Conservation (phyloP, 257 asterid species). For the Solanum gandarillasii region DNA sequence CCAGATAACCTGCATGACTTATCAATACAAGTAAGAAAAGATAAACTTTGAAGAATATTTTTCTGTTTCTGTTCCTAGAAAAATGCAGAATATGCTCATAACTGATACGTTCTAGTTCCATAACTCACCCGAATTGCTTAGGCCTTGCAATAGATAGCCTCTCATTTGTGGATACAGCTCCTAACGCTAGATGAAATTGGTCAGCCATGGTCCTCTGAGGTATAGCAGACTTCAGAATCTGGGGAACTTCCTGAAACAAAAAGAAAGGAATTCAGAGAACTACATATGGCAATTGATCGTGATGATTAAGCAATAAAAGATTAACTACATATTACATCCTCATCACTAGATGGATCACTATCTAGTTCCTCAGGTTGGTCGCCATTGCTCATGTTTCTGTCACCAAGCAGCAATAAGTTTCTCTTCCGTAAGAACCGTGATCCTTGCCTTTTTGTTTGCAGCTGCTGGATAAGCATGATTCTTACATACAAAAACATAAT, state of each 20-base stretch:
- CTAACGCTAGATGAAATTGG: constrained; percentile 69
- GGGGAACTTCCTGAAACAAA: constrained; percentile 45
- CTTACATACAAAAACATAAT: neutral
- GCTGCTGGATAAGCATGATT: constrained; percentile 12
- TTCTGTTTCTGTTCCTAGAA: neutral
- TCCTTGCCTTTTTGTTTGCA: constrained; percentile 19
- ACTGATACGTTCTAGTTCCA: constrained; percentile 9
- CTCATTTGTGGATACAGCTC: constrained; percentile 23
- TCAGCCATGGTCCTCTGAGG: constrained; percentile 58
- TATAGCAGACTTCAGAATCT: constrained; percentile 13
- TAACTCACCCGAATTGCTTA: constrained; percentile 39
- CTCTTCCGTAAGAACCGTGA: constrained; percentile 9
- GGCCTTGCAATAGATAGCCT: constrained; percentile 19
- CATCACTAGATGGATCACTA: constrained; percentile 27
- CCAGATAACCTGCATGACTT: constrained; percentile 34
- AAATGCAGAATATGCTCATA: constrained; percentile 1
- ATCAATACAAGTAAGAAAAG: neutral
- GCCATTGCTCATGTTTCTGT: constrained; percentile 25
- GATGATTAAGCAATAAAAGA: constrained; percentile 2
- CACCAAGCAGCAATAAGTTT: constrained; percentile 20
- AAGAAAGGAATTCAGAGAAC: constrained; percentile 5
- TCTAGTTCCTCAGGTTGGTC: constrained; percentile 38
- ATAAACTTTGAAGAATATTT: neutral
- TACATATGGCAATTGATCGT: constrained; percentile 4
- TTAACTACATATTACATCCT: constrained; percentile 37